Conservation (phyloP, 371 early-diverging fungal genomes). For the Scutellospora calospora region DNA sequence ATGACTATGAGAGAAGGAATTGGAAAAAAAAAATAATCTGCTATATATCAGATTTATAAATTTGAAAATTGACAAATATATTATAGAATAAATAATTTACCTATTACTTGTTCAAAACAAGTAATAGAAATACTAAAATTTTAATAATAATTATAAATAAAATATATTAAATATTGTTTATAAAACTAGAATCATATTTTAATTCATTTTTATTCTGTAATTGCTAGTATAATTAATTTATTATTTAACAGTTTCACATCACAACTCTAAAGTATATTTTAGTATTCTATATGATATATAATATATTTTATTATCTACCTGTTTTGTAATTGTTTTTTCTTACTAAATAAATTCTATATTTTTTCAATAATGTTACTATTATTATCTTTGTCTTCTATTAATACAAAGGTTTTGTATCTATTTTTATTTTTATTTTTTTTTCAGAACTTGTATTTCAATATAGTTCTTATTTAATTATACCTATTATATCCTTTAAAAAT, state of each 20-base stretch:
- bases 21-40: background rate
- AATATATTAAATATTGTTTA: no score
- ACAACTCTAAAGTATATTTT: background rate
- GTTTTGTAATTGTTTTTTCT: background rate
- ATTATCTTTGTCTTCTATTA: background rate
- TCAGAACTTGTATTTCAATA: background rate
- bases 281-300: background rate
- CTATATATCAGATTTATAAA: background rate
- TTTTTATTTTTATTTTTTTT: background rate
- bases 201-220: no score
- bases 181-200: no score
- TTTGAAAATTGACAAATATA: conserved; percentile 5
- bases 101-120: background rate
- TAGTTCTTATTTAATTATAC: background rate
- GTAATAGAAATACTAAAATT: background rate
- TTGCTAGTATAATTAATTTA: background rate
- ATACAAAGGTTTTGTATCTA: background rate
- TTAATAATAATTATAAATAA: no score
- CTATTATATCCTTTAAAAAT: background rate
- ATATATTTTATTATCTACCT: background rate
- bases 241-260: background rate
- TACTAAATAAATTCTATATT: background rate
- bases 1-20: background rate
- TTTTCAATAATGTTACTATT: background rate
- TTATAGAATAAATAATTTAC: background rate